phyloP scores from a whole-genome alignment of 306 rosid species.

The Psophocarpus tetragonolobus region DNA sequence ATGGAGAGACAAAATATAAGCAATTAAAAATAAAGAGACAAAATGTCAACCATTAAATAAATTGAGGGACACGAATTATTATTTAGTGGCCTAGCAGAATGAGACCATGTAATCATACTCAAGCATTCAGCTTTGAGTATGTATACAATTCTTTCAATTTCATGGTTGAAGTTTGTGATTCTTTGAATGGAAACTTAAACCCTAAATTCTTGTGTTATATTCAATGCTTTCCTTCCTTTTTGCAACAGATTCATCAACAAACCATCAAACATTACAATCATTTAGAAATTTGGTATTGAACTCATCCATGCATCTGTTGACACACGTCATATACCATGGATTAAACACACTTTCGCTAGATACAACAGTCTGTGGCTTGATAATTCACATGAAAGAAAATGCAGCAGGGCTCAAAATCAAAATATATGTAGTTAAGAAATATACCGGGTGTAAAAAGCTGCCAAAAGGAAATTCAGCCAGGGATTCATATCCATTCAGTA shows the following conservation, averaged over 20 bases:
- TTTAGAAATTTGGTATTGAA: constrained; percentile 4
- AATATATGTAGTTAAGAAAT: constrained; percentile 27
- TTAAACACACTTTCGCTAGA: constrained; percentile 19
- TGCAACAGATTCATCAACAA: not conserved
- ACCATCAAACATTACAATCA: constrained; percentile 6
- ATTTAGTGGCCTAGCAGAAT: constrained; percentile 18
- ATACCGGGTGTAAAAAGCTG: constrained; percentile 86
- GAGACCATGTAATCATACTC: not conserved
- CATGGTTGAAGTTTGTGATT: not conserved
- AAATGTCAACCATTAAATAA: too few species aligned
- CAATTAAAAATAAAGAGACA: too few species aligned
- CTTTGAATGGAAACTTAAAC: constrained; percentile 23
- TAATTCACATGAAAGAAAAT: constrained; percentile 16
- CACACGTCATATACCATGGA: not conserved
- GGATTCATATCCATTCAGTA: constrained; percentile 78
- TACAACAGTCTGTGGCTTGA: not conserved
- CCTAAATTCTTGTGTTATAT: not conserved
- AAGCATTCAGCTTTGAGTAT: constrained; percentile 5
- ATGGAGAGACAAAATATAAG: too few species aligned
- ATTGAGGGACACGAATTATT: too few species aligned
- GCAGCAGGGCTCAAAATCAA: constrained; percentile 33
- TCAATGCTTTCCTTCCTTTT: constrained; percentile 5
- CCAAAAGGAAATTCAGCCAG: constrained; percentile 92
- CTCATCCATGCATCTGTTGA: constrained; percentile 10
- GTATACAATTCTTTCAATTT: not conserved